Evolutionary conservation across 2,329 filamentous ascomycete genomes (phyloP).

Genomic region (Penicillium sp.): DNA sequence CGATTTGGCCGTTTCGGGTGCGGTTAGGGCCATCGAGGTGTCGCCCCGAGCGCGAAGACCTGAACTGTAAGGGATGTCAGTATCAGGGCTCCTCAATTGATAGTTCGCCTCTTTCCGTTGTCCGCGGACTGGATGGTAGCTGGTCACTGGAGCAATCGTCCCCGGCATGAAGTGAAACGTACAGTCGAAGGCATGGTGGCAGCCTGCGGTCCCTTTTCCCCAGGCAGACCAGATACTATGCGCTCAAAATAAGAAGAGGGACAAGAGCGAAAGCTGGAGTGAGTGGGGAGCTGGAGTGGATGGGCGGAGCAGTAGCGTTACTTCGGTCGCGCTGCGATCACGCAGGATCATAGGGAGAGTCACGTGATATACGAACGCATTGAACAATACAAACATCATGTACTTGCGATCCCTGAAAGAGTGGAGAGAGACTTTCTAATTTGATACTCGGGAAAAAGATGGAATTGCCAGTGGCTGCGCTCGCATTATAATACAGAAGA

Average conservation of each 20-base stretch:
- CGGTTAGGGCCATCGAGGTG: constrained; percentile 47
- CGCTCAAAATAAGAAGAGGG: not conserved
- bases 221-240: constrained; percentile 3
- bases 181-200: constrained; percentile 34
- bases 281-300: constrained; percentile 4
- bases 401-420: not conserved
- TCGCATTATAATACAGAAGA: constrained; percentile 23
- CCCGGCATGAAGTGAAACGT: constrained; percentile 20
- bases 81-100: not conserved
- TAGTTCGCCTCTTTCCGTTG: not conserved
- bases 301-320: constrained; percentile 1
- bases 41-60: constrained; percentile 54
- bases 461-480: constrained; percentile 11
- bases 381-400: not conserved
- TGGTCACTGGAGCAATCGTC: constrained; percentile 1
- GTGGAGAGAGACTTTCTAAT: constrained; percentile 10
- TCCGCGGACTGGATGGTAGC: not conserved
- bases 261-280: not conserved
- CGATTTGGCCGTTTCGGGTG: constrained; percentile 47
- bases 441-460: constrained; percentile 6
- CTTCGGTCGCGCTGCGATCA: constrained; percentile 10
- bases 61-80: constrained; percentile 43
- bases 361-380: constrained; percentile 11
- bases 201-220: constrained; percentile 6
- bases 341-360: constrained; percentile 4